phyloP scores from a whole-genome alignment of 352 stramenopile genomes.

The Phytophthora pisi region DNA sequence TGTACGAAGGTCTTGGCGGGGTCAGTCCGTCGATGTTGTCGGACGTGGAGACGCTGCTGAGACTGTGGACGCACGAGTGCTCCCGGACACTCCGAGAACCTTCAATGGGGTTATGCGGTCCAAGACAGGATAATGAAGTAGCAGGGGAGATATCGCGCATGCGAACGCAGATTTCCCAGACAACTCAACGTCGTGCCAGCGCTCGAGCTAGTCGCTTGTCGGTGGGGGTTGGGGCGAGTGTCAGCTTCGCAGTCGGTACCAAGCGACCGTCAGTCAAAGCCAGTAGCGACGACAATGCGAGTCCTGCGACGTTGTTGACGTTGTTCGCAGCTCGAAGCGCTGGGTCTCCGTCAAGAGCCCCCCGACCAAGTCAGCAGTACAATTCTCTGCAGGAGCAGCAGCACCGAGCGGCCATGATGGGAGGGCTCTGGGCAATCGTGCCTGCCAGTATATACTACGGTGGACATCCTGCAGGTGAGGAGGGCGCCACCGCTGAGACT shows the following conservation, averaged over 20 bases:
- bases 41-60: constrained; percentile 48
- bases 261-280: constrained; percentile 17
- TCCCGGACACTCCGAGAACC: constrained; percentile 41
- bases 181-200: constrained; percentile 32
- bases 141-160: constrained; percentile 24
- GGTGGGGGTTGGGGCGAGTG: constrained; percentile 2
- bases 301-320: constrained; percentile 10
- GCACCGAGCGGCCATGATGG: constrained; percentile 11
- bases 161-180: constrained; percentile 19
- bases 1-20: constrained; percentile 56
- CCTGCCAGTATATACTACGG: constrained; percentile 26
- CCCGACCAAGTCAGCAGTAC: constrained; percentile 17
- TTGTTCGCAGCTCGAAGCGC: constrained; percentile 30
- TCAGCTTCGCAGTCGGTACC: constrained; percentile 9
- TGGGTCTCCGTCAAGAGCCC: background rate
- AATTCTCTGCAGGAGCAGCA: constrained; percentile 14
- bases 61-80: constrained; percentile 62
- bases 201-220: constrained; percentile 32
- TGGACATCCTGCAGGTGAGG: constrained; percentile 4
- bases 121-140: constrained; percentile 17
- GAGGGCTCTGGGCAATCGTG: constrained; percentile 33
- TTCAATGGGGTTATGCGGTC: constrained; percentile 13
- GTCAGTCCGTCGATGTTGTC: constrained; percentile 42
- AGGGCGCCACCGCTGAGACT: background rate
- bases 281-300: constrained; percentile 11